Evolutionary conservation across 176 grass and related monocot species (phyloP).

Genomic region (Pontederia crassipes): DNA sequence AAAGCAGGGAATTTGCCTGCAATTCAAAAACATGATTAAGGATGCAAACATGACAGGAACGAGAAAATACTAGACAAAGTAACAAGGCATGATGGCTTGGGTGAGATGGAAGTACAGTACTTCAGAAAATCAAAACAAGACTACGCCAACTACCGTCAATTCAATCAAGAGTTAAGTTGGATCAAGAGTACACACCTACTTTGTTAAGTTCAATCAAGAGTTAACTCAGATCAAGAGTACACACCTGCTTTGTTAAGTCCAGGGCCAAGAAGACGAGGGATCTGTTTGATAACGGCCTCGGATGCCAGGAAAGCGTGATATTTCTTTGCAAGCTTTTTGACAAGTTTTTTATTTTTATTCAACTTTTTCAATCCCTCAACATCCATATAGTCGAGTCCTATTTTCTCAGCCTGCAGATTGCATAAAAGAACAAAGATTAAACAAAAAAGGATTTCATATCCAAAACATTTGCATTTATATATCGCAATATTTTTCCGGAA

Average conservation of each 20-base stretch:
- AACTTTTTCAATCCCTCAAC: slow-evolving; percentile 71
- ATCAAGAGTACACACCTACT: slow-evolving; percentile 30
- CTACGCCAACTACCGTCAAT: too few relatives aligned
- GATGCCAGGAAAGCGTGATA: slow-evolving; percentile 82
- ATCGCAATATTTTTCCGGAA: too few relatives aligned
- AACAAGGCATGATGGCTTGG: too few relatives aligned
- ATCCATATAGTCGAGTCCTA: slow-evolving; percentile 62
- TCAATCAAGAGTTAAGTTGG: not conserved
- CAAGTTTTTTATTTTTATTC: slow-evolving; percentile 90
- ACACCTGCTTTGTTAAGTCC: slow-evolving; percentile 85
- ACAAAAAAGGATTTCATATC: too few relatives aligned
- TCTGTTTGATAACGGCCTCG: slow-evolving; percentile 78
- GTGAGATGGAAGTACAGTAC: too few relatives aligned
- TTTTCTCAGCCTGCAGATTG: slow-evolving; percentile 41
- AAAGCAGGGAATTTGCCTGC: slow-evolving; percentile 65
- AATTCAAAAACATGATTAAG: not conserved
- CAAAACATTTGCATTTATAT: too few relatives aligned
- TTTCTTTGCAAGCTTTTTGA: slow-evolving; percentile 80
- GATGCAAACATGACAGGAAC: too few relatives aligned
- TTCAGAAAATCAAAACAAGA: too few relatives aligned
- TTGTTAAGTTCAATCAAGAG: slow-evolving; percentile 39
- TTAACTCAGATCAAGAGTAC: not conserved
- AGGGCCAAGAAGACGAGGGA: slow-evolving; percentile 74
- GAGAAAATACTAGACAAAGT: too few relatives aligned
- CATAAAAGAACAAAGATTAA: not conserved